Conservation (phyloP, 2,329 filamentous ascomycete species). For the Nemania sp. region DNA sequence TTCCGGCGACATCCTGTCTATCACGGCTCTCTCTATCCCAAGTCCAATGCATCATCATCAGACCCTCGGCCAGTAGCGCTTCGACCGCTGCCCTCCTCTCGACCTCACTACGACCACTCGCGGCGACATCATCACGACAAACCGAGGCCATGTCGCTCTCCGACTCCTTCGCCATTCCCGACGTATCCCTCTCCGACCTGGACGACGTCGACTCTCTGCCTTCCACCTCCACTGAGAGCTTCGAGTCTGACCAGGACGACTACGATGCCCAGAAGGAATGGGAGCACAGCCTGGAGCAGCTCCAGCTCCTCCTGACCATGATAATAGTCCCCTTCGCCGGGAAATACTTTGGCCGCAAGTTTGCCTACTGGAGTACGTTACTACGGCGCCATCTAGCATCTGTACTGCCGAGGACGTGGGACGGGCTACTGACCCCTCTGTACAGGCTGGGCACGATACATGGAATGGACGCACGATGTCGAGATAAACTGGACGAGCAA, state of each 20-base stretch:
- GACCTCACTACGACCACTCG: not conserved
- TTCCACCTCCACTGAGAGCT: constrained; percentile 59
- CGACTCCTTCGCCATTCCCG: constrained; percentile 58
- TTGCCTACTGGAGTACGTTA: constrained; percentile 90
- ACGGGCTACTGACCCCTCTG: constrained; percentile 18
- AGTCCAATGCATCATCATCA: constrained; percentile 34
- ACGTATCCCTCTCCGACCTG: constrained; percentile 53
- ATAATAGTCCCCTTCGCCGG: constrained; percentile 91
- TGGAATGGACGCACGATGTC: constrained; percentile 89
- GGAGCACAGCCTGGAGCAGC: constrained; percentile 90
- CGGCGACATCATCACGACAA: constrained; percentile 30
- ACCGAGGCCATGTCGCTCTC: constrained; percentile 44
- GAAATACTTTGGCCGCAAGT: constrained; percentile 93
- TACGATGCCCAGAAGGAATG: constrained; percentile 94
- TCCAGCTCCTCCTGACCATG: constrained; percentile 93
- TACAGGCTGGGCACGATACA: constrained; percentile 86
- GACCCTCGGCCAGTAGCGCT: constrained; percentile 32
- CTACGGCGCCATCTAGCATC: not conserved
- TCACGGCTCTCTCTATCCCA: not conserved
- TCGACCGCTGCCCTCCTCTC: constrained; percentile 24
- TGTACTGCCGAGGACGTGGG: not conserved
- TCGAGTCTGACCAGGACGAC: constrained; percentile 61
- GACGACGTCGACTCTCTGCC: constrained; percentile 68
- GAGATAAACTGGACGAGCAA: constrained; percentile 71
- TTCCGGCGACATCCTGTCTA: not conserved